Conservation (phyloP, 306 rosid genomes). For the Cucurbita maxima region DNA sequence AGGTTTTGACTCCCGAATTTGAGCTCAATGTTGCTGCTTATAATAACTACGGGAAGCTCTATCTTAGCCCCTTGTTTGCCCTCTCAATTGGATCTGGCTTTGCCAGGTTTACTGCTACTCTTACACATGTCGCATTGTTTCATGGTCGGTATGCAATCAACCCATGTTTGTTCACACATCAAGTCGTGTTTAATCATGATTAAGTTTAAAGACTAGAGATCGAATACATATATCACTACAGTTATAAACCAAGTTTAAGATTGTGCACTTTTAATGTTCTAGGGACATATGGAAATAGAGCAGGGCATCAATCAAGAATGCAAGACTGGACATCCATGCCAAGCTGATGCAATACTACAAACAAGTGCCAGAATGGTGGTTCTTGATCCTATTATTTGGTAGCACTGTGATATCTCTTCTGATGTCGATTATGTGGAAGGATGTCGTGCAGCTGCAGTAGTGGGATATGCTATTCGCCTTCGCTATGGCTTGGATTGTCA, state of each 20-base stretch:
- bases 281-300: slow-evolving; percentile 81
- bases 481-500: slow-evolving; percentile 67
- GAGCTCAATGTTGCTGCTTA: slow-evolving; percentile 70
- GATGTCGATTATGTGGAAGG: slow-evolving; percentile 70
- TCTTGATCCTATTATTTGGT: slow-evolving; percentile 42
- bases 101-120: slow-evolving; percentile 86
- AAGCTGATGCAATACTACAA: slow-evolving; percentile 76
- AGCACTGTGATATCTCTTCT: slow-evolving; percentile 53
- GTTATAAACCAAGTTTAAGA: neutral
- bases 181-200: neutral
- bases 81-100: slow-evolving; percentile 91
- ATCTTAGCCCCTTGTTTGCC: slow-evolving; percentile 97
- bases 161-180: neutral
- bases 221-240: neutral
- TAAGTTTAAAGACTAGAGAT: neutral
- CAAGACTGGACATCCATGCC: slow-evolving; percentile 63
- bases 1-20: slow-evolving; percentile 50
- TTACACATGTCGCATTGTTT: slow-evolving; percentile 84
- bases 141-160: slow-evolving; percentile 48
- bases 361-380: slow-evolving; percentile 98
- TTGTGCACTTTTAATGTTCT: neutral
- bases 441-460: slow-evolving; percentile 78
- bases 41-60: slow-evolving; percentile 71
- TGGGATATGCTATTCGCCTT: slow-evolving; percentile 96
- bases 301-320: slow-evolving; percentile 49